phyloP scores from a whole-genome alignment of 148 eudicot genomes.

The Heliosperma pusillum region DNA sequence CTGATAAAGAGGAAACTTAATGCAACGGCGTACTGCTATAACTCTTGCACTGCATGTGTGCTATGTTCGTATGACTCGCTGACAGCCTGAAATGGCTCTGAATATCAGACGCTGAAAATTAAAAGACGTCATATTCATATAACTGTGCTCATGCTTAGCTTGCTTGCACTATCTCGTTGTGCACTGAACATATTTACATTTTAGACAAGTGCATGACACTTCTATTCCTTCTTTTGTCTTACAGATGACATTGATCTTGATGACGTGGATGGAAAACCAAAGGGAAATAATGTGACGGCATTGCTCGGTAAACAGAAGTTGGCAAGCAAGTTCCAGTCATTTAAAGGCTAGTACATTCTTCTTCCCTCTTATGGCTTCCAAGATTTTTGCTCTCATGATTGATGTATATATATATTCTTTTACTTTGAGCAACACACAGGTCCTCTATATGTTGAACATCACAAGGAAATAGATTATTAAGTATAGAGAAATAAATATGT shows the following conservation, averaged over 20 bases:
- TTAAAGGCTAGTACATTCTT: conserved; percentile 61
- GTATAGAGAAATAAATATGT: background rate
- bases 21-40: background rate
- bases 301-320: conserved; percentile 73
- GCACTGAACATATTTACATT: background rate
- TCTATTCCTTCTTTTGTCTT: conserved; percentile 17
- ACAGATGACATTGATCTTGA: conserved; percentile 88
- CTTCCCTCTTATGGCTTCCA: background rate
- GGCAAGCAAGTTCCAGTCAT: conserved; percentile 67
- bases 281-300: conserved; percentile 62
- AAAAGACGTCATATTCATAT: background rate
- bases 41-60: conserved; percentile 3
- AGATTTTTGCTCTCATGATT: background rate
- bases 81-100: background rate
- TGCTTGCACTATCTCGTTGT: background rate
- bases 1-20: background rate
- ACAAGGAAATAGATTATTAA: background rate
- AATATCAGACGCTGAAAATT: background rate
- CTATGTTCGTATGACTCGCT: background rate
- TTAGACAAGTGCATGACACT: conserved; percentile 6
- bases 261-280: conserved; percentile 64
- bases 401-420: background rate
- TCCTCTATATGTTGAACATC: background rate
- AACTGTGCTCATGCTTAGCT: conserved; percentile 6
- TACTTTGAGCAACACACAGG: background rate